Base-by-base conservation (phyloP, 2,329 filamentous ascomycete genomes). In the Fusarium ambrosium region DNA sequence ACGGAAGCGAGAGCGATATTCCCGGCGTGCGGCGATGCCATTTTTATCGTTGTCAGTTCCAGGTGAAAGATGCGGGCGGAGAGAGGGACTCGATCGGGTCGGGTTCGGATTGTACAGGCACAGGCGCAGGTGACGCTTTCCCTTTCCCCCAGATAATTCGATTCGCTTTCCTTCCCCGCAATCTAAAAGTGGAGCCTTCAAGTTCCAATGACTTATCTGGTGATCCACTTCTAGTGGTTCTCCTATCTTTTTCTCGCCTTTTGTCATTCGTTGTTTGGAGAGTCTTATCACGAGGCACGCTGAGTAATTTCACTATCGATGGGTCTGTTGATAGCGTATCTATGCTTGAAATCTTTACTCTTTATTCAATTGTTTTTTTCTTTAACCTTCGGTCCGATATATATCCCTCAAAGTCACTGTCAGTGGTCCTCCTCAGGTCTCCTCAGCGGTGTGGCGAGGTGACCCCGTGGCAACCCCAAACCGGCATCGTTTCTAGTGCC, bases 11-110 rank as follows among this genome's bases (percentile, higher is more conserved):
- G 34, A 24, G 36, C 43, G 36, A 66, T 61, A 9, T 37, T 68
- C 10, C 24, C 51, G 18, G 66, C 37, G 14, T 41, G 55, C 20
- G 55, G 55, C 22, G 66, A 66, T 11, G 66, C 55, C 66, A 66
- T 68, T 29, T 24, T 60, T 39, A 60, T 53, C 16, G 34, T 9
- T 66, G 37, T 20, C 51, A n/a, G 22, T n/a, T 37, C 32, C 22
- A n/a, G 65, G 29, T 67, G 51, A 32, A 32, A 41, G 41, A 32
- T 53, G 60, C 41, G 60, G 41, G 48, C 48, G 48, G 48, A 53
- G 48, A 51, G 45, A 53, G 10, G 48, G 48, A 53, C 48, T 53
- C 48, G 48, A 53, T n/a, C 34, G 34, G 39, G 29, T 62, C 43
- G 41, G 41, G 41, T 16, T 36, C 34, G 34, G 34, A 36, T 36